Percentiles rank a stretch among this genome's conserved stretches.
These are phyloP conservation scores for Fagopyrum esculentum DNA, from an alignment of 148 eudicot species.

Conservation along the genomic window DNA sequence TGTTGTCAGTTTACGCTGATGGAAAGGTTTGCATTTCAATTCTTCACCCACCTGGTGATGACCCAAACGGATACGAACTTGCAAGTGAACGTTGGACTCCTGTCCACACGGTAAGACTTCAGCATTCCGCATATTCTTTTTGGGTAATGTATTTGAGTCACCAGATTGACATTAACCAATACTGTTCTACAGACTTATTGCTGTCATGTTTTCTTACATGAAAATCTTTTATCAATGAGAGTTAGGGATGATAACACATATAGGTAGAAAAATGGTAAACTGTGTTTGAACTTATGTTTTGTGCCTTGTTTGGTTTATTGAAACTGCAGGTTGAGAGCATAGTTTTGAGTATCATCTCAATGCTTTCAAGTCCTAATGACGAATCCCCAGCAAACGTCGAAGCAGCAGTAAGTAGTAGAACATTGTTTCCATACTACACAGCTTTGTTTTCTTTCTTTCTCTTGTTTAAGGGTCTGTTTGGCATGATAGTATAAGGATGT, in stretches of 20 bases:
- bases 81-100: conserved; percentile 99
- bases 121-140: neutral
- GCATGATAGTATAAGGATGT: too few relatives aligned
- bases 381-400: conserved; percentile 74
- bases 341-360: conserved; percentile 56
- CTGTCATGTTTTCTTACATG: too few relatives aligned
- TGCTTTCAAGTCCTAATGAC: conserved; percentile 68
- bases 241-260: too few relatives aligned
- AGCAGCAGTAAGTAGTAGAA: conserved; percentile 45
- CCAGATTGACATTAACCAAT: too few relatives aligned
- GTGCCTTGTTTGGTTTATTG: neutral
- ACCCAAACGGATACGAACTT: conserved; percentile 97
- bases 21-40: conserved; percentile 97
- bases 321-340: conserved; percentile 52
- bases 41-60: conserved; percentile 99
- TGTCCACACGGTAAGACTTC: conserved; percentile 76
- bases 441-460: neutral
- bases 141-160: neutral
- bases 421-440: neutral
- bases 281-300: neutral
- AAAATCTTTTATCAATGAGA: too few relatives aligned
- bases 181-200: too few relatives aligned
- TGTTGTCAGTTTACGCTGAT: conserved; percentile 64
- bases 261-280: neutral
- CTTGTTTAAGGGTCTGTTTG: too few relatives aligned